Evolutionary conservation across 208 protist species (phyloP), one percentile per base, ranked within the genome.

Genomic region (Lotmaria passim): DNA sequence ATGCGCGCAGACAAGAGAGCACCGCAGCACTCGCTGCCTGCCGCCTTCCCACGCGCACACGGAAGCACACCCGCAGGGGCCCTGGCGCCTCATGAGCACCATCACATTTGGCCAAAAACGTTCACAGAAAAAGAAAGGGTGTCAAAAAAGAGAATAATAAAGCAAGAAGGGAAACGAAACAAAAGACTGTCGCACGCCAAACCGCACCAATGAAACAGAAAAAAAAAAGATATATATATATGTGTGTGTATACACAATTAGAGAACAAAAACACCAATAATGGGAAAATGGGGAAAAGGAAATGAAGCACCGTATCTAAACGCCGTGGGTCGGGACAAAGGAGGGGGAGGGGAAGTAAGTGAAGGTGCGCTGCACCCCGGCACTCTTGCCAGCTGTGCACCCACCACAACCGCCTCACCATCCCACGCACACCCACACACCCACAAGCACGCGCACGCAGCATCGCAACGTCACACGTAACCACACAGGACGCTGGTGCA

Each of bases 141-240:
- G 61, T 31, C 8, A 50, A 36, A 59, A 23, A 52, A 26, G 43
- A n/a, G 34, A 56, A 44, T 21, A 39, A 0, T 19, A 41, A 21
- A 47, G 38, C 11, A 8, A 14, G 28, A 15, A 51, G 5, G 26
- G 8, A 10, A 34, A 11, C 24, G 28, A 48, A 28, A 47, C 6
- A 41, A 7, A 34, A 36, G 24, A 57, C 8, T 23, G 7, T 8
- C 17, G n/a, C 17, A 50, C 10, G n/a, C n/a, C 17, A 24, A 50
- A 24, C n/a, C 10, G 44, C 8, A 50, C 7, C 8, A 24, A 50
- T 50, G 44, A 23, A 50, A 8, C 12, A 19, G 44, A 23, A 21
- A 23, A 50, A 50, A 50, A 50, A 50, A 43, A 15, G 52, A n/a
- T n/a, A 24, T 50, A 41, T 41, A 41, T 14, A 41, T 41, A 41